Conservation (phyloP, 176 grass and related monocot species). For the Aegilops umbellulata region DNA sequence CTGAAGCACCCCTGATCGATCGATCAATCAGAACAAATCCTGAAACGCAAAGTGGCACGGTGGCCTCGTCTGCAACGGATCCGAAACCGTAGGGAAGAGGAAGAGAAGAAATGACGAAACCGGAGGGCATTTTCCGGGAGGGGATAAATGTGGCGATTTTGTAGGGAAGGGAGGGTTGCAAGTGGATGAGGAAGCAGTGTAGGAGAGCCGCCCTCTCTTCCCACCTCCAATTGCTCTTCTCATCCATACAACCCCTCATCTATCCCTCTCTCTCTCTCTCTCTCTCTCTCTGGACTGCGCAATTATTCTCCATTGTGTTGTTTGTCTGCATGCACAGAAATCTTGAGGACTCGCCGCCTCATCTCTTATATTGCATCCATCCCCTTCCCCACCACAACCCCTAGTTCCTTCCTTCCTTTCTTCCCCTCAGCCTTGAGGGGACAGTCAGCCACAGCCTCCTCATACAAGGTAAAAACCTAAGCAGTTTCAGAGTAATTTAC, state of each 20-base stretch:
- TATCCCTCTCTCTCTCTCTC: not conserved
- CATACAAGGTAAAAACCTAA: slow-evolving; percentile 6
- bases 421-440: slow-evolving; percentile 25
- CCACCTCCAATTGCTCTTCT: slow-evolving; percentile 62
- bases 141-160: slow-evolving; percentile 23
- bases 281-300: not conserved
- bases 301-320: slow-evolving; percentile 13
- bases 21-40: not conserved
- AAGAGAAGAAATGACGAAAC: not conserved
- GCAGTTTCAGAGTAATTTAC: not conserved
- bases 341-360: slow-evolving; percentile 1
- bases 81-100: not conserved
- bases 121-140: slow-evolving; percentile 13
- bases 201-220: slow-evolving; percentile 50
- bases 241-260: slow-evolving; percentile 35
- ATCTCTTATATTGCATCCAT: slow-evolving; percentile 47
- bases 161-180: slow-evolving; percentile 5
- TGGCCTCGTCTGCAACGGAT: not conserved
- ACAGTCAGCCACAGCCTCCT: slow-evolving; percentile 2
- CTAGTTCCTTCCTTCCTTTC: slow-evolving; percentile 5
- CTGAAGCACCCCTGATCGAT: not conserved
- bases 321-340: slow-evolving; percentile 42
- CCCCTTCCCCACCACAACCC: slow-evolving; percentile 19
- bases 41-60: not conserved
- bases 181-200: slow-evolving; percentile 76